Base-by-base conservation (phyloP, 371 early-diverging fungal genomes). In the Mucor plumbeus region DNA sequence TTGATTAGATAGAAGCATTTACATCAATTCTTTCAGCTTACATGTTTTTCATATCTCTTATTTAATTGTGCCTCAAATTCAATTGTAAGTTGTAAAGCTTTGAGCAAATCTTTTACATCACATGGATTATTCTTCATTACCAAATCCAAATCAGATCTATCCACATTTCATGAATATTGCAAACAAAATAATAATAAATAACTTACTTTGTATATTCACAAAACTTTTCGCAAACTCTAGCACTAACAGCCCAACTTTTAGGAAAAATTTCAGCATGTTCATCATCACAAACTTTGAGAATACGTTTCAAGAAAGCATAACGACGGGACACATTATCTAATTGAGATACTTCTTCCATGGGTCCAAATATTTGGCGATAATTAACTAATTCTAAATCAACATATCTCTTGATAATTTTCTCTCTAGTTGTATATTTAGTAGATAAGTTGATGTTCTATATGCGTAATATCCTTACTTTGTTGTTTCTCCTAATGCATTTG, bases 241-340 rank as follows among this genome's bases (percentile, higher is more conserved):
- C 91, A 43, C 87, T 91, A 3, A 94, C 85, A 31, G 87, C 80
- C 99, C 99, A 97, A 4, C 74, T 63, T 4, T 78, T 71, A 1
- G 96, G 96, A 64, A 98, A 97, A 8, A 95, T 84, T 1, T 78
- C 74, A 0, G 87, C 85, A 70, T 97, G 95, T 38, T 91, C 92
- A 10, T 97, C 97, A 67, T 95, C 94, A 69, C 88, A 90, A 7
- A 85, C 86, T 72, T 94, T 94, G 33, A 97, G 69, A 11, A 92
- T 77, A 39, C 97, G 88, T 68, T 95, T 93, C 43, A 98, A 75
- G 90, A 96, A 97, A 2, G 98, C 92, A 77, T 94, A 97, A n/a
- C 99, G 86, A 21, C 96, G 84, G 1, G 94, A 88, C 0, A 95
- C 87, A 61, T 95, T 89, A 41, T 92, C 95, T 5, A 98, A 74